These are phyloP conservation scores for Scytalidium sp. DNA, from an alignment of 2,329 filamentous ascomycete genomes.

Conservation along the genomic window DNA sequence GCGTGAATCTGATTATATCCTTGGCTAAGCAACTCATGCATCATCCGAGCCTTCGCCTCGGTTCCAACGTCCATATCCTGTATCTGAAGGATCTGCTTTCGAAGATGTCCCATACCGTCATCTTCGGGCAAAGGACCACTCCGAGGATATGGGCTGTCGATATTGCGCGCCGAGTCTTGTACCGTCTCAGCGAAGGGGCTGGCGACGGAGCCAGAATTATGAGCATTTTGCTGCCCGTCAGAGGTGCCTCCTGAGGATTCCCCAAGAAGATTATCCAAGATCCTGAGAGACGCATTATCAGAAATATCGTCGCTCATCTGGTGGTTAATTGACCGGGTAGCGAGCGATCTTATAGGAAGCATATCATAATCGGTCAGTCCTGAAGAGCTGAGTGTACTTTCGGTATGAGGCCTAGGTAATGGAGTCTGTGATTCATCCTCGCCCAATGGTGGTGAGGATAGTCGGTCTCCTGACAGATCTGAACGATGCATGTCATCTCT, in stretches of 20 bases:
- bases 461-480: slow-evolving; percentile 12
- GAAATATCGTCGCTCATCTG: slow-evolving; percentile 22
- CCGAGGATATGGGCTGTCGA: slow-evolving; percentile 13
- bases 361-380: background rate
- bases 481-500: background rate
- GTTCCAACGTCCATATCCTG: slow-evolving; percentile 57
- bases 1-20: slow-evolving; percentile 53
- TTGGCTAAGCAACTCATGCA: slow-evolving; percentile 70
- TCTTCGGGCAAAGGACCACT: slow-evolving; percentile 56
- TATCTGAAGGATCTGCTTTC: slow-evolving; percentile 66
- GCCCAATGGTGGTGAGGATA: slow-evolving; percentile 19
- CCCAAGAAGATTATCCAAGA: slow-evolving; percentile 9
- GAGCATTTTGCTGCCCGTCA: background rate
- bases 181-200: slow-evolving; percentile 19
- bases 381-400: background rate
- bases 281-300: slow-evolving; percentile 17
- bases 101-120: slow-evolving; percentile 70
- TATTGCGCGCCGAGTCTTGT: slow-evolving; percentile 11
- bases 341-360: background rate
- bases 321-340: slow-evolving; percentile 7
- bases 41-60: slow-evolving; percentile 65
- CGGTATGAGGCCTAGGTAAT: background rate
- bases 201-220: slow-evolving; percentile 13
- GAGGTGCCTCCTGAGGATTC: slow-evolving; percentile 4
- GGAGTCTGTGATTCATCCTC: slow-evolving; percentile 17